phyloP scores from a whole-genome alignment of 345 rosid species.

The Dimocarpus longan region DNA sequence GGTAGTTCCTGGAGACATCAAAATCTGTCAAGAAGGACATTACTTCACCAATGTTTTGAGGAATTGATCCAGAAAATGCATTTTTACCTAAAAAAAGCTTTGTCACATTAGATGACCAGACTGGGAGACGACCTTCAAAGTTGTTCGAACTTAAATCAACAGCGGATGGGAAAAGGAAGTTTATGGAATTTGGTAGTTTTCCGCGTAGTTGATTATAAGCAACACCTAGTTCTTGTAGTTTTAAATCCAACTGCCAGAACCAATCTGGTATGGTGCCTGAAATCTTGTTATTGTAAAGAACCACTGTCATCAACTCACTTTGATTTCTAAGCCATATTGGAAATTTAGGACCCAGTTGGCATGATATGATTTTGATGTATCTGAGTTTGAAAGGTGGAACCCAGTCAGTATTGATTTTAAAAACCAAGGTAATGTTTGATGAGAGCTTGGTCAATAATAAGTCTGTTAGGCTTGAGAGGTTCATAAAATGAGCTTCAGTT shows the following conservation, averaged over 20 bases:
- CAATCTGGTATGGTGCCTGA: slow-evolving; percentile 32
- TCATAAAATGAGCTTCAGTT: slow-evolving; percentile 32
- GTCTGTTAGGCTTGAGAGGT: slow-evolving; percentile 26
- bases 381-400: slow-evolving; percentile 35
- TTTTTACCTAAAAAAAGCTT: slow-evolving; percentile 9
- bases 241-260: slow-evolving; percentile 32
- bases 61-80: slow-evolving; percentile 24
- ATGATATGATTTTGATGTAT: slow-evolving; percentile 26
- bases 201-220: slow-evolving; percentile 20
- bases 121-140: slow-evolving; percentile 28
- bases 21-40: slow-evolving; percentile 6
- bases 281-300: slow-evolving; percentile 24
- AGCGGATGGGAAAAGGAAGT: background rate
- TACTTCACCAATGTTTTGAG: background rate
- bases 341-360: slow-evolving; percentile 36
- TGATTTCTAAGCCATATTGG: slow-evolving; percentile 44
- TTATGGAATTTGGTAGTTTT: slow-evolving; percentile 16
- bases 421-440: slow-evolving; percentile 22
- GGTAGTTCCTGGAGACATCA: slow-evolving; percentile 21
- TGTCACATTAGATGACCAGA: slow-evolving; percentile 18
- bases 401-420: slow-evolving; percentile 38
- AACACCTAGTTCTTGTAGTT: slow-evolving; percentile 8
- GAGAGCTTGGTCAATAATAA: slow-evolving; percentile 3
- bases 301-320: slow-evolving; percentile 12
- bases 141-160: slow-evolving; percentile 28